Percentiles rank a stretch among this genome's conserved stretches.
phyloP scores from a whole-genome alignment of 1,284 basidiomycete genomes.

The Fistulinella staudtii region DNA sequence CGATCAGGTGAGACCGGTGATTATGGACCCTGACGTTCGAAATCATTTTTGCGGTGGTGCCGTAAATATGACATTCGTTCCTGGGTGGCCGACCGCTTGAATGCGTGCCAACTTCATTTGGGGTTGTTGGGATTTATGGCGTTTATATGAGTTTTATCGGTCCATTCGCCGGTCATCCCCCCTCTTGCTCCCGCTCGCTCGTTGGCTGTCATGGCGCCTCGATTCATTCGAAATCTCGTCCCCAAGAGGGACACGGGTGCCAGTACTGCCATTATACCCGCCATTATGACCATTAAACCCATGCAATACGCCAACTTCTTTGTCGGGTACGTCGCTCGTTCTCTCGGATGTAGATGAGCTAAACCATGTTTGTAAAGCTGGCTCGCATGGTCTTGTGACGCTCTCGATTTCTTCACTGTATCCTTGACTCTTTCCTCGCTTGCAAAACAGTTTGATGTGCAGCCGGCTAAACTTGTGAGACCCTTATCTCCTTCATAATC shows the following conservation, averaged over 20 bases:
- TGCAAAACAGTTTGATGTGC: slow-evolving; percentile 47
- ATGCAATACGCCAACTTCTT: slow-evolving; percentile 57
- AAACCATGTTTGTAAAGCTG: slow-evolving; percentile 46
- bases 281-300: slow-evolving; percentile 39
- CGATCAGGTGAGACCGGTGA: background rate
- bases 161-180: background rate
- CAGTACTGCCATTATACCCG: slow-evolving; percentile 35
- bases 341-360: background rate
- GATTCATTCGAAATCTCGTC: slow-evolving; percentile 39
- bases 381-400: slow-evolving; percentile 79
- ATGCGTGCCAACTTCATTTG: slow-evolving; percentile 10
- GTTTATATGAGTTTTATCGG: slow-evolving; percentile 7
- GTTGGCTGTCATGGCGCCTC: slow-evolving; percentile 20
- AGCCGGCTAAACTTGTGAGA: slow-evolving; percentile 52
- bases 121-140: background rate
- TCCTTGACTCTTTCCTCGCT: slow-evolving; percentile 67
- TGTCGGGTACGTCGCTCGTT: slow-evolving; percentile 45
- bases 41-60: background rate
- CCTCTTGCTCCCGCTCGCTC: background rate
- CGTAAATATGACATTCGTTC: slow-evolving; percentile 19
- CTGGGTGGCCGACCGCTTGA: slow-evolving; percentile 9
- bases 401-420: slow-evolving; percentile 82
- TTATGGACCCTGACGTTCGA: slow-evolving; percentile 4
- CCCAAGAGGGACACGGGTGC: slow-evolving; percentile 43
- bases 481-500: slow-evolving; percentile 1